A percentile compares a stretch with the other conserved stretches of the same genome.
phyloP scores from a whole-genome alignment of 1,284 basidiomycete genomes.

The Pisolithus thermaeus region DNA sequence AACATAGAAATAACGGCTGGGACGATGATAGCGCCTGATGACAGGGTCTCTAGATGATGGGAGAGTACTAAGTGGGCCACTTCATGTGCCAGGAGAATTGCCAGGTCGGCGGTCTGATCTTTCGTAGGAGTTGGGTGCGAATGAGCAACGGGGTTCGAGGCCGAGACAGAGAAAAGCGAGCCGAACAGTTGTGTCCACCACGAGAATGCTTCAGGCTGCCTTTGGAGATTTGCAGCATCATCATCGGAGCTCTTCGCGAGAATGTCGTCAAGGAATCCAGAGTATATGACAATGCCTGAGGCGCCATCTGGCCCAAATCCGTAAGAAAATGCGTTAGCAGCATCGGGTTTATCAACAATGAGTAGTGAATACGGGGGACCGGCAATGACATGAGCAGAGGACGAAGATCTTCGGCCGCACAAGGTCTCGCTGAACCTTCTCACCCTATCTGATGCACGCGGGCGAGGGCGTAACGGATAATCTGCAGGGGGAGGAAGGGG shows the following conservation, averaged over 20 bases:
- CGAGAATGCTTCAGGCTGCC: slow-evolving; percentile 31
- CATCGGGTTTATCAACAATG: slow-evolving; percentile 74
- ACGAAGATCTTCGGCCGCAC: slow-evolving; percentile 34
- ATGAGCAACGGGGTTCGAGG: slow-evolving; percentile 21
- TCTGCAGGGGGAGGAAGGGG: slow-evolving; percentile 66
- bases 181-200: slow-evolving; percentile 50
- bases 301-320: slow-evolving; percentile 87
- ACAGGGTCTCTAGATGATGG: slow-evolving; percentile 86
- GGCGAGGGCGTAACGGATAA: slow-evolving; percentile 62
- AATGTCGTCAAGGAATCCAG: slow-evolving; percentile 81
- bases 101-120: slow-evolving; percentile 79
- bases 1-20: slow-evolving; percentile 74
- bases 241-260: slow-evolving; percentile 38
- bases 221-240: slow-evolving; percentile 1
- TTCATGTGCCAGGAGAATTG: slow-evolving; percentile 84
- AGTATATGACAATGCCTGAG: slow-evolving; percentile 86
- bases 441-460: slow-evolving; percentile 61
- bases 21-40: slow-evolving; percentile 74
- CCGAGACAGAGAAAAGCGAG: slow-evolving; percentile 32
- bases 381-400: slow-evolving; percentile 52
- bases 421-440: slow-evolving; percentile 48
- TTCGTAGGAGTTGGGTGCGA: slow-evolving; percentile 55
- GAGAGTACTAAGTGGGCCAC: slow-evolving; percentile 81
- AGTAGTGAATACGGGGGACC: slow-evolving; percentile 86
- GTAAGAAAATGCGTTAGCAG: slow-evolving; percentile 84